phyloP scores from a whole-genome alignment of 352 stramenopile genomes.

The Pythium dissotocum region DNA sequence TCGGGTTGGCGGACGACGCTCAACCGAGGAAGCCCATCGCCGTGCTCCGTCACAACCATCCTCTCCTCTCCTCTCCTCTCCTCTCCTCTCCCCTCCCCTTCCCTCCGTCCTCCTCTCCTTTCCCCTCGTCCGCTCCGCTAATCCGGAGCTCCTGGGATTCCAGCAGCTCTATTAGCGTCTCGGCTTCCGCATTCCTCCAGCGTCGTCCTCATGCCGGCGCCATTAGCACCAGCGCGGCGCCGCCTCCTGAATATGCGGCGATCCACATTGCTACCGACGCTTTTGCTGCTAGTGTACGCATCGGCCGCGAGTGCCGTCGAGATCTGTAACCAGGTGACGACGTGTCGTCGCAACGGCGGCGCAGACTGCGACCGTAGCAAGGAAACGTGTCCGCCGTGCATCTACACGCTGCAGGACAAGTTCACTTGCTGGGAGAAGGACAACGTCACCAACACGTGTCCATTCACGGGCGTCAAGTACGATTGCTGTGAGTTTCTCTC shows the following conservation, averaged over 20 bases:
- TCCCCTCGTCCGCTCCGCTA: not conserved
- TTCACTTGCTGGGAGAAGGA: slow-evolving; percentile 73
- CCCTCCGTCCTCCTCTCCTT: not conserved
- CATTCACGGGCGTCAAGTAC: slow-evolving; percentile 63
- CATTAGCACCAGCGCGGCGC: not conserved
- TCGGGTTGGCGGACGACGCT: too few relatives aligned
- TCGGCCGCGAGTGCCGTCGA: not conserved
- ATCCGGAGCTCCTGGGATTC: not conserved
- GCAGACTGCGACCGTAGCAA: slow-evolving; percentile 28
- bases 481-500: slow-evolving; percentile 61
- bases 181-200: not conserved
- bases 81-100: not conserved
- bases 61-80: not conserved
- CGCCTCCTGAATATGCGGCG: not conserved
- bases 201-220: not conserved
- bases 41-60: slow-evolving; percentile 1
- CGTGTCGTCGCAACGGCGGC: slow-evolving; percentile 19
- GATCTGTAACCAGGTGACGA: slow-evolving; percentile 25
- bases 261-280: not conserved
- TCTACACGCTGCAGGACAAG: slow-evolving; percentile 50
- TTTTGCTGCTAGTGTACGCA: slow-evolving; percentile 2
- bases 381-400: slow-evolving; percentile 59
- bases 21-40: not conserved
- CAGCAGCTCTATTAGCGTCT: not conserved
- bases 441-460: slow-evolving; percentile 61